Evolutionary conservation across 495 filamentous ascomycete genomes (phyloP).

Genomic region (Penicillium lagena): DNA sequence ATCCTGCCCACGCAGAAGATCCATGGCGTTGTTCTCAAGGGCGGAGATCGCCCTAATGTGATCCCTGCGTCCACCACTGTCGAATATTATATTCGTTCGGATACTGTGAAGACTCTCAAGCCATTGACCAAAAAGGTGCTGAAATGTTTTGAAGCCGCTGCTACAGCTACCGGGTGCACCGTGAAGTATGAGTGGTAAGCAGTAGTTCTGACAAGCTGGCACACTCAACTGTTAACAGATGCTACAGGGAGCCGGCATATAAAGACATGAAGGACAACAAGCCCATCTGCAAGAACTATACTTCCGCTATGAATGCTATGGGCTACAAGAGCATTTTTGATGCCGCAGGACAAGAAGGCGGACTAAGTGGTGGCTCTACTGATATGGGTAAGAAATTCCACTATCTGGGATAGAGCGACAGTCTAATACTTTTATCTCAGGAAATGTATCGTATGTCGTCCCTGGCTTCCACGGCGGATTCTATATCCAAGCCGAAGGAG

Average conservation of each 20-base stretch:
- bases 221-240: neutral
- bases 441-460: conserved; percentile 50
- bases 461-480: conserved; percentile 55
- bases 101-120: conserved; percentile 33
- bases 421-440: conserved; percentile 22
- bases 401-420: neutral
- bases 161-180: conserved; percentile 48
- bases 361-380: conserved; percentile 23
- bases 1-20: conserved; percentile 38
- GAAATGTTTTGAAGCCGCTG: conserved; percentile 52
- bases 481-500: conserved; percentile 40
- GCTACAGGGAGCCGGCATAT: conserved; percentile 37
- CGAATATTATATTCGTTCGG: conserved; percentile 51
- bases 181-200: conserved; percentile 35
- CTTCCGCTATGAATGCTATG: conserved; percentile 42
- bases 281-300: conserved; percentile 43
- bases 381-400: conserved; percentile 30
- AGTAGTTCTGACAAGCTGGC: neutral
- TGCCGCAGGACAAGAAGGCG: conserved; percentile 25
- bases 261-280: conserved; percentile 45
- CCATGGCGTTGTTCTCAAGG: conserved; percentile 36
- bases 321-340: conserved; percentile 34
- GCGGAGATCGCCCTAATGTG: conserved; percentile 43
- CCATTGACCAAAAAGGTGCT: conserved; percentile 42
- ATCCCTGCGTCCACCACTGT: conserved; percentile 47